phyloP scores from a whole-genome alignment of 495 filamentous ascomycete genomes.

The Podospora tetraspora region DNA sequence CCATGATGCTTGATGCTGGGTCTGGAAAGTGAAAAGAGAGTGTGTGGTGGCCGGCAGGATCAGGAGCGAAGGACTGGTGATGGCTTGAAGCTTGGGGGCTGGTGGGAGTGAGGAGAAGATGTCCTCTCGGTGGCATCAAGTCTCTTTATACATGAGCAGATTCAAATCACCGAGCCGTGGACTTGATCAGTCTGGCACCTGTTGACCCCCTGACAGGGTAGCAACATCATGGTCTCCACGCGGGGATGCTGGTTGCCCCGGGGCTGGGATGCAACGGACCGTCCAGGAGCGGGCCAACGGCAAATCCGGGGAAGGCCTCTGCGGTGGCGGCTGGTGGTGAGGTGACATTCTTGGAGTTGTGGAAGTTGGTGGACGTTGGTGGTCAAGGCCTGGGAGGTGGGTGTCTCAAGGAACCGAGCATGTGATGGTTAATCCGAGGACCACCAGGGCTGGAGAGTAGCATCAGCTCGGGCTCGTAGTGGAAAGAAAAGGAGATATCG shows the following conservation, averaged over 20 bases:
- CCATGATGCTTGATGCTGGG: slow-evolving; percentile 2
- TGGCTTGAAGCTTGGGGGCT: background rate
- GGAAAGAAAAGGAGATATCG: slow-evolving; percentile 18
- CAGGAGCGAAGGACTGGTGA: background rate
- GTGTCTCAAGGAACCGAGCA: background rate
- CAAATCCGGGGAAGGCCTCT: background rate
- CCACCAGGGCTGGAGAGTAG: slow-evolving; percentile 13
- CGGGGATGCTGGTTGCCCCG: slow-evolving; percentile 13
- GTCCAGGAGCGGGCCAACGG: slow-evolving; percentile 12
- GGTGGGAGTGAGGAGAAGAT: background rate
- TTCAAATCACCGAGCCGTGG: background rate
- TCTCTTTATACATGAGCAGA: background rate
- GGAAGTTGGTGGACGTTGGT: background rate
- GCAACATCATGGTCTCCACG: background rate
- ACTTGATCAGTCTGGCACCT: background rate
- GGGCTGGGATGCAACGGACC: slow-evolving; percentile 3
- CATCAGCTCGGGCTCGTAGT: slow-evolving; percentile 5
- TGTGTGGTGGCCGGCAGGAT: slow-evolving; percentile 2
- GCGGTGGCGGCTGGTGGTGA: background rate
- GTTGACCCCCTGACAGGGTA: background rate
- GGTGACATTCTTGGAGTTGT: background rate
- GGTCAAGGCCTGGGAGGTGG: background rate
- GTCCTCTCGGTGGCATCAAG: background rate
- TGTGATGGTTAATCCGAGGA: background rate
- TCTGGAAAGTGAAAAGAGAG: background rate